Percentiles rank a stretch among this genome's conserved stretches.
Evolutionary conservation across 2,329 filamentous ascomycete species (phyloP).

Genomic region (Aspergillus persii): DNA sequence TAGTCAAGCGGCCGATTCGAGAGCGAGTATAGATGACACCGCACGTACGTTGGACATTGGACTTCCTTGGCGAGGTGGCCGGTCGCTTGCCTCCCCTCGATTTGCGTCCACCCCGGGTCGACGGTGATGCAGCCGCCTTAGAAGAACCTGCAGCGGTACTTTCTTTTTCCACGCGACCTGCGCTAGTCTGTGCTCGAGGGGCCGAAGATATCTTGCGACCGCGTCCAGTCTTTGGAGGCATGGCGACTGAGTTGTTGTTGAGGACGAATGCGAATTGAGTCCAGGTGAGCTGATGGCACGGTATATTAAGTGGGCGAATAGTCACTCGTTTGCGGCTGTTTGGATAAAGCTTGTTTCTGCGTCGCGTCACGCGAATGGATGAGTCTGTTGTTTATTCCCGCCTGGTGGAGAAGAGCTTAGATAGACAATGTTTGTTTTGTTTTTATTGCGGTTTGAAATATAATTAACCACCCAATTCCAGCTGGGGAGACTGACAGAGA

Average conservation of each 20-base stretch:
- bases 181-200: constrained; percentile 4
- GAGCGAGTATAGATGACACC: neutral
- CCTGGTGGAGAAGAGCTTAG: neutral
- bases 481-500: neutral
- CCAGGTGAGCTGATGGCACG: neutral
- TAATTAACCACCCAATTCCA: neutral
- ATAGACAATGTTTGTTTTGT: neutral
- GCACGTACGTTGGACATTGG: constrained; percentile 40
- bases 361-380: neutral
- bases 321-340: neutral
- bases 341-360: neutral
- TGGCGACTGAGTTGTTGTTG: constrained; percentile 11
- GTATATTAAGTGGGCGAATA: neutral
- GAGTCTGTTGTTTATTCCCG: neutral
- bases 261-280: neutral
- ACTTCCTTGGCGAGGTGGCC: constrained; percentile 21
- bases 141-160: constrained; percentile 16
- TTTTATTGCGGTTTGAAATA: neutral
- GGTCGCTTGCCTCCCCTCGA: constrained; percentile 22
- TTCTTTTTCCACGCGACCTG: constrained; percentile 1
- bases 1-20: neutral
- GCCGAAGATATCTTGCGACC: constrained; percentile 13
- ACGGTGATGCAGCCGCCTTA: constrained; percentile 6
- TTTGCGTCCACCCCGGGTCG: constrained; percentile 19
- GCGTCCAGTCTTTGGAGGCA: constrained; percentile 31